These are phyloP conservation scores for Acidiella bohemica DNA, from an alignment of 495 filamentous ascomycete genomes.

Conservation along the genomic window DNA sequence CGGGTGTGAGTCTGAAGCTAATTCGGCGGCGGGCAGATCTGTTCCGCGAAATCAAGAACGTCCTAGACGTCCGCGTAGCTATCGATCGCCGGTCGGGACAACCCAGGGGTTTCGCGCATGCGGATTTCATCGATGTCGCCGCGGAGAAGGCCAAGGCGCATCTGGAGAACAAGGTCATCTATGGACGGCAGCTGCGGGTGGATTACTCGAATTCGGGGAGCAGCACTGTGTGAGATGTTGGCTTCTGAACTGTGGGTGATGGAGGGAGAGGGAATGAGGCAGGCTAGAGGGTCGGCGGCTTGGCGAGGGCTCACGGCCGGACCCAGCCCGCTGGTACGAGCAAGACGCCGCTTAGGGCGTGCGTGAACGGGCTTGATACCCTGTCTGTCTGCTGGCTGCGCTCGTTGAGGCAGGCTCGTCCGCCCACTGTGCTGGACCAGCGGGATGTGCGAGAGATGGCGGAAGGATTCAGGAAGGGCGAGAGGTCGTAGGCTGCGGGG, in stretches of 20 bases:
- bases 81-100: constrained; percentile 80
- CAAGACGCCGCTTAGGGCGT: no score
- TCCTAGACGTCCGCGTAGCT: constrained; percentile 73
- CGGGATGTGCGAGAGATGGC: no score
- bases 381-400: no score
- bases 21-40: constrained; percentile 34
- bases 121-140: constrained; percentile 60
- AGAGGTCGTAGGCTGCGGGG: no score
- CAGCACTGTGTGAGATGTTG: no score
- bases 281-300: background rate
- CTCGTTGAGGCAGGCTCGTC: no score
- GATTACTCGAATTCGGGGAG: no score
- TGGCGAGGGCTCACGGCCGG: no score
- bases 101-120: constrained; percentile 80
- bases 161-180: constrained; percentile 44
- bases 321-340: no score
- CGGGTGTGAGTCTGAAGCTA: background rate
- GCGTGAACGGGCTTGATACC: no score
- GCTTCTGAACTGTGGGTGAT: constrained; percentile 26
- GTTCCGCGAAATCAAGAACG: constrained; percentile 56
- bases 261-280: background rate
- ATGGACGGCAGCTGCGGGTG: constrained; percentile 51
- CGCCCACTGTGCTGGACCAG: no score
- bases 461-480: no score
- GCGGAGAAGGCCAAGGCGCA: constrained; percentile 45